Conservation (phyloP, 768 basidiomycete species). For the Tricholoma terreum region DNA sequence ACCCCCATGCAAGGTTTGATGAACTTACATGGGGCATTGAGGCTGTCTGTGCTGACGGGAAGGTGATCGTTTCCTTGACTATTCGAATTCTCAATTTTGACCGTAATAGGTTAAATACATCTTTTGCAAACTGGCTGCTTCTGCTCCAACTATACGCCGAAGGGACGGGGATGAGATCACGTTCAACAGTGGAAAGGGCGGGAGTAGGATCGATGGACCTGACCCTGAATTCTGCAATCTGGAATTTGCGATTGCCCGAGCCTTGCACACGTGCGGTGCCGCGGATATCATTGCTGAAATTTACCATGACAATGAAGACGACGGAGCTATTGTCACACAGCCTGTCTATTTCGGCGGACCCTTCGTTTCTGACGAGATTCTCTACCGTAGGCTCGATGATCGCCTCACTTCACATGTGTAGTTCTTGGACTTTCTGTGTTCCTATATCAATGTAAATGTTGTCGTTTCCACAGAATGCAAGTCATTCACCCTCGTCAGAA, state of each 20-base stretch:
- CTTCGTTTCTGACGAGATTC: too few relatives aligned
- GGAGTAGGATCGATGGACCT: background rate
- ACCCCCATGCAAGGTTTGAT: conserved; percentile 8
- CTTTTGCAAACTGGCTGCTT: too few relatives aligned
- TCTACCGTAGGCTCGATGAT: too few relatives aligned
- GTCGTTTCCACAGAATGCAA: too few relatives aligned
- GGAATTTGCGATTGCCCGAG: conserved; percentile 8
- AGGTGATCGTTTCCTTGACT: background rate
- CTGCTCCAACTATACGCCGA: too few relatives aligned
- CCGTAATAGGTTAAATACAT: background rate
- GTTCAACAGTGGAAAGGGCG: too few relatives aligned
- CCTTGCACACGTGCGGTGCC: conserved; percentile 11
- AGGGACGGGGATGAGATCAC: too few relatives aligned
- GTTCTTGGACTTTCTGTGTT: too few relatives aligned
- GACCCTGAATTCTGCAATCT: conserved; percentile 12
- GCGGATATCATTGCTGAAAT: conserved; percentile 6
- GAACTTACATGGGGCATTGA: conserved; percentile 12
- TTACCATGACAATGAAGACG: conserved; percentile 4
- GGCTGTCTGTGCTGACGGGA: background rate
- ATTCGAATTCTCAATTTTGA: background rate
- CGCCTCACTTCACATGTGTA: too few relatives aligned
- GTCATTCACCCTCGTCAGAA: too few relatives aligned
- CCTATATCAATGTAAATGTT: too few relatives aligned
- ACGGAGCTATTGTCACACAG: conserved; percentile 5
- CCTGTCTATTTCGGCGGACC: conserved; percentile 14